Percentiles rank a stretch among this genome's conserved stretches.
Evolutionary conservation across 2,329 filamentous ascomycete species (phyloP).

Genomic region (Anthostomella pinea): DNA sequence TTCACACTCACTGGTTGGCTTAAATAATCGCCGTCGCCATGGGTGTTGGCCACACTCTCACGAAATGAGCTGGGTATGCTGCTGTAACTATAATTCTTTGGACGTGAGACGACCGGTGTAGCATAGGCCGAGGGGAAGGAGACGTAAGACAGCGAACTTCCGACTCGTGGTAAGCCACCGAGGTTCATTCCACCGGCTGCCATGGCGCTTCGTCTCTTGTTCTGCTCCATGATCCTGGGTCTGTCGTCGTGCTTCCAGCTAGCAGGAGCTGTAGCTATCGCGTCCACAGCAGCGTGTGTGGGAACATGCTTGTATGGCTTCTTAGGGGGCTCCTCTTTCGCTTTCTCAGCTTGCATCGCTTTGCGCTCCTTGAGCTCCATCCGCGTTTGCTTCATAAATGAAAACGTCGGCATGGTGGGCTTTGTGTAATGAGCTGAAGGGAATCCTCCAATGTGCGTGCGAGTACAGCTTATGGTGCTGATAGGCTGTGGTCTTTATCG

Average conservation of each 20-base stretch:
- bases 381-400: conserved; percentile 18
- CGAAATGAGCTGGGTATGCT: conserved; percentile 33
- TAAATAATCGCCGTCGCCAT: conserved; percentile 18
- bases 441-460: too few relatives aligned
- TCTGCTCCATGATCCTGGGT: conserved; percentile 47
- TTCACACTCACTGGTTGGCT: conserved; percentile 17
- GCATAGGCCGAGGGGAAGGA: conserved; percentile 44
- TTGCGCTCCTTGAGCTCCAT: conserved; percentile 55
- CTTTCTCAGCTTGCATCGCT: conserved; percentile 45
- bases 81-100: conserved; percentile 43
- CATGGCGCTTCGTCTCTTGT: conserved; percentile 48
- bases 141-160: conserved; percentile 46
- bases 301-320: conserved; percentile 58
- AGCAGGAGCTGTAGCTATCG: conserved; percentile 51
- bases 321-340: conserved; percentile 40
- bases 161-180: conserved; percentile 40
- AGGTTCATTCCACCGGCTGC: conserved; percentile 35
- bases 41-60: conserved; percentile 16
- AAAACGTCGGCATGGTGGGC: conserved; percentile 18
- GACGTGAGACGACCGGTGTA: conserved; percentile 38
- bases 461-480: too few relatives aligned
- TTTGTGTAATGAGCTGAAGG: conserved; percentile 1
- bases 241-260: conserved; percentile 49
- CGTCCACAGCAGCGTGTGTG: conserved; percentile 60
- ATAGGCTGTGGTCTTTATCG: too few relatives aligned